Evolutionary conservation across 495 filamentous ascomycete species (phyloP).

Genomic region (Ascobolus immersus): DNA sequence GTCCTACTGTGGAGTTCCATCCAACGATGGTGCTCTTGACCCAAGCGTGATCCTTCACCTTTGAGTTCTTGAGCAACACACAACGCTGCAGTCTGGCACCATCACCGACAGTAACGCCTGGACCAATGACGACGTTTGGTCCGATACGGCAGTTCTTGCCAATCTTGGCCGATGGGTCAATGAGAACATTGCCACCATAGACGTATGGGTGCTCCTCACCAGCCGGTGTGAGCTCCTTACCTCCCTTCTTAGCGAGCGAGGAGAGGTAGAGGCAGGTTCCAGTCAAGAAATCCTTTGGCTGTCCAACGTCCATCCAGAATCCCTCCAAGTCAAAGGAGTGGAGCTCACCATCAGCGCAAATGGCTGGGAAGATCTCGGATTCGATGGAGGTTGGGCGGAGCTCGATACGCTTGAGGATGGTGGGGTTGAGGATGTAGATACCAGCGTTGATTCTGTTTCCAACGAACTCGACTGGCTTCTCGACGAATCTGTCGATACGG

Average conservation of each 20-base stretch:
- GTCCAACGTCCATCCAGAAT: conserved; percentile 99
- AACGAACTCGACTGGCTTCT: conserved; percentile 98
- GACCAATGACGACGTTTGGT: conserved; percentile 90
- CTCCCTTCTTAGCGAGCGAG: conserved; percentile 74
- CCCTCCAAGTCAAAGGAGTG: conserved; percentile 97
- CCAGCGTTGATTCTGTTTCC: conserved; percentile 98
- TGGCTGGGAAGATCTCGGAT: conserved; percentile 95
- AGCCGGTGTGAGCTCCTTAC: conserved; percentile 53
- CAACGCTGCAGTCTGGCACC: conserved; percentile 86
- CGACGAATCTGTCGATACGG: conserved; percentile 94
- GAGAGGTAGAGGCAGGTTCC: conserved; percentile 94
- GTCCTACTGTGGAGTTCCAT: conserved; percentile 91
- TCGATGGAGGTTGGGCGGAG: conserved; percentile 97
- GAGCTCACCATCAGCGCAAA: conserved; percentile 68
- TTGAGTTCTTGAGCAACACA: conserved; percentile 66
- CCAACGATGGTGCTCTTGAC: conserved; percentile 97
- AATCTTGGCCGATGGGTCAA: conserved; percentile 86
- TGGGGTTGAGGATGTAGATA: conserved; percentile 95
- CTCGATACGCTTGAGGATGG: conserved; percentile 73
- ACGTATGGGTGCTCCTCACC: conserved; percentile 66
- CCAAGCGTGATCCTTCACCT: conserved; percentile 98
- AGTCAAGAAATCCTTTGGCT: conserved; percentile 94
- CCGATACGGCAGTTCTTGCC: conserved; percentile 97
- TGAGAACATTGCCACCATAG: conserved; percentile 85
- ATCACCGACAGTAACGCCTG: conserved; percentile 81